These are phyloP conservation scores for Ananas comosus DNA, from an alignment of 176 grass and related monocot genomes.

Conservation along the genomic window DNA sequence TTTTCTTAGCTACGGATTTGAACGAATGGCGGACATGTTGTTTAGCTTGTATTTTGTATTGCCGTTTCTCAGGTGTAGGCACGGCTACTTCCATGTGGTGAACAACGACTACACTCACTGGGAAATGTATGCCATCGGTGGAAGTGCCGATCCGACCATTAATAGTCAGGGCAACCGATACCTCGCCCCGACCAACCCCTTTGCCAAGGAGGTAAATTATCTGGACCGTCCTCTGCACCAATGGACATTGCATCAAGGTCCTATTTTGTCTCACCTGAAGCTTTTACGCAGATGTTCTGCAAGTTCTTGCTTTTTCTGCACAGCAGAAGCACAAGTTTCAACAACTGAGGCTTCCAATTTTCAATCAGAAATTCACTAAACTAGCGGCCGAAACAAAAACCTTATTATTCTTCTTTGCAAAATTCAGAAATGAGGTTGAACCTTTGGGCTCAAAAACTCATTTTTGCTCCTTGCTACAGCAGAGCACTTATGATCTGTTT, in stretches of 20 bases:
- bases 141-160: background rate
- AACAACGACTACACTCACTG: conserved; percentile 2
- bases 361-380: no score
- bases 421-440: no score
- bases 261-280: background rate
- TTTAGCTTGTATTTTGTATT: background rate
- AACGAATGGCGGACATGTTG: background rate
- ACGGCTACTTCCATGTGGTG: conserved; percentile 1
- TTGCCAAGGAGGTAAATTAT: background rate
- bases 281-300: no score
- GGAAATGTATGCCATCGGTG: conserved; percentile 2
- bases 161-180: conserved; percentile 1
- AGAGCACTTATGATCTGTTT: no score
- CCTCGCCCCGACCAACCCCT: background rate
- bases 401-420: no score
- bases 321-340: no score
- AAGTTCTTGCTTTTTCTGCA: no score
- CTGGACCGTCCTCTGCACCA: background rate
- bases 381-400: no score
- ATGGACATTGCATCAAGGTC: background rate
- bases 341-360: no score
- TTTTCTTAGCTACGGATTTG: background rate
- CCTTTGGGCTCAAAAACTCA: no score
- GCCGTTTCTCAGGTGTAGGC: background rate
- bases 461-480: no score